phyloP scores from a whole-genome alignment of 331 rosid genomes.

The Dryas integrifolia region DNA sequence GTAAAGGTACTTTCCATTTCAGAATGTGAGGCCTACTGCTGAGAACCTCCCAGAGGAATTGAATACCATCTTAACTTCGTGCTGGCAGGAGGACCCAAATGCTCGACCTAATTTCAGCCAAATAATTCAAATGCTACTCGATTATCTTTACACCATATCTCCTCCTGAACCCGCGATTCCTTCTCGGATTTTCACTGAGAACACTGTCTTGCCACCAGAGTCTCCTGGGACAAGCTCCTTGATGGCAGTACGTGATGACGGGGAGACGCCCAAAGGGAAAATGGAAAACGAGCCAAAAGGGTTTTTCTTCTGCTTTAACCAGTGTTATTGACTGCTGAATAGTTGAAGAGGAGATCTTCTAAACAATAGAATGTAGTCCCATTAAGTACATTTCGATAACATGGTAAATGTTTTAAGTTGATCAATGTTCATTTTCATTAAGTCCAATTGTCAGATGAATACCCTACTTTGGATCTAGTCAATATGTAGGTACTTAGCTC shows the following conservation, averaged over 20 bases:
- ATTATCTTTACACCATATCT: constrained; percentile 66
- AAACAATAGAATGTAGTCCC: constrained; percentile 36
- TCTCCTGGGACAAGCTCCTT: constrained; percentile 94
- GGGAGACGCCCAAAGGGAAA: constrained; percentile 60
- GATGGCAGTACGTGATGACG: constrained; percentile 67
- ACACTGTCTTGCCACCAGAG: constrained; percentile 65
- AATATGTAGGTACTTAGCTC: constrained; percentile 18
- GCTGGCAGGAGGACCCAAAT: constrained; percentile 93
- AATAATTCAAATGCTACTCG: constrained; percentile 78
- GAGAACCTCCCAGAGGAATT: constrained; percentile 75
- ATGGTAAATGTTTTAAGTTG: constrained; percentile 35
- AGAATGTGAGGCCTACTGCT: constrained; percentile 94
- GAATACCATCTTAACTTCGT: constrained; percentile 67
- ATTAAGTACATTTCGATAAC: constrained; percentile 38
- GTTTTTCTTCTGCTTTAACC: constrained; percentile 78
- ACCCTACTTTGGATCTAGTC: neutral
- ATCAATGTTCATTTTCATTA: constrained; percentile 27
- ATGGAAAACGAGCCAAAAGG: constrained; percentile 63
- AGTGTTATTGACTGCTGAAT: constrained; percentile 61
- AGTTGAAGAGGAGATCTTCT: constrained; percentile 23
- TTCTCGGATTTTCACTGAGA: constrained; percentile 66
- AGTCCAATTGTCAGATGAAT: constrained; percentile 7
- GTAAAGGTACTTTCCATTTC: constrained; percentile 34
- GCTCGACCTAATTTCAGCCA: constrained; percentile 80
- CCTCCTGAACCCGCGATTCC: constrained; percentile 65